Evolutionary conservation across 2,329 filamentous ascomycete genomes (phyloP).

Genomic region (Fusarium papillatum): DNA sequence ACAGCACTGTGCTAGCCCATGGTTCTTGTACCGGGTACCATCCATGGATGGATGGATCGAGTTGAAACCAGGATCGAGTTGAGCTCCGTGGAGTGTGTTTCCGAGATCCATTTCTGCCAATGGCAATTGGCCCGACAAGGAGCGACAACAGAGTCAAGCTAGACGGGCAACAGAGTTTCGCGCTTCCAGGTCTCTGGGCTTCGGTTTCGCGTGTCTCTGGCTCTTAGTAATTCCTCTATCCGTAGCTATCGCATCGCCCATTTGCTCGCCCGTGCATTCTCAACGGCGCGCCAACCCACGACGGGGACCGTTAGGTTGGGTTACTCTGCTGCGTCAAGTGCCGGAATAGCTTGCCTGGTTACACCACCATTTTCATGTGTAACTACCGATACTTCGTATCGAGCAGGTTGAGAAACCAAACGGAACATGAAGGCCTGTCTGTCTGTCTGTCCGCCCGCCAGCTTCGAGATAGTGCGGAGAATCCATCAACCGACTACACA

Average conservation of each 20-base stretch:
- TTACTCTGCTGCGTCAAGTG: conserved; percentile 34
- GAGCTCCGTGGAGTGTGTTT: conserved; percentile 8
- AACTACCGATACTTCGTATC: conserved; percentile 43
- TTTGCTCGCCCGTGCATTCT: conserved; percentile 10
- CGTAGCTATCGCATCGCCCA: background rate
- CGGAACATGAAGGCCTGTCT: conserved; percentile 7
- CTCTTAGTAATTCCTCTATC: background rate
- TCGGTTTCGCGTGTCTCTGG: background rate
- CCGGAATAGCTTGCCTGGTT: conserved; percentile 29
- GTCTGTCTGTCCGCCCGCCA: background rate
- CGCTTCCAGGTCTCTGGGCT: conserved; percentile 32
- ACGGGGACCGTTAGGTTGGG: conserved; percentile 33
- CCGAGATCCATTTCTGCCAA: conserved; percentile 20
- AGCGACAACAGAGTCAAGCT: conserved; percentile 26
- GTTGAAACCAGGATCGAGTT: conserved; percentile 2
- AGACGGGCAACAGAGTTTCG: conserved; percentile 38
- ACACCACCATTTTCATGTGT: conserved; percentile 30
- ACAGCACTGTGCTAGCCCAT: conserved; percentile 39
- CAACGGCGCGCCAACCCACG: conserved; percentile 36
- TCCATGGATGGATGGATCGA: conserved; percentile 8
- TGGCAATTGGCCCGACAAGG: conserved; percentile 14
- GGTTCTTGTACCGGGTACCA: conserved; percentile 31
- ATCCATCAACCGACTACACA: conserved; percentile 22
- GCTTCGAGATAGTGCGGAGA: conserved; percentile 21
- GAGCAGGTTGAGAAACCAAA: conserved; percentile 37